These are phyloP conservation scores for Trichoderma brevicompactum DNA, from an alignment of 2,329 filamentous ascomycete genomes.

Conservation along the genomic window DNA sequence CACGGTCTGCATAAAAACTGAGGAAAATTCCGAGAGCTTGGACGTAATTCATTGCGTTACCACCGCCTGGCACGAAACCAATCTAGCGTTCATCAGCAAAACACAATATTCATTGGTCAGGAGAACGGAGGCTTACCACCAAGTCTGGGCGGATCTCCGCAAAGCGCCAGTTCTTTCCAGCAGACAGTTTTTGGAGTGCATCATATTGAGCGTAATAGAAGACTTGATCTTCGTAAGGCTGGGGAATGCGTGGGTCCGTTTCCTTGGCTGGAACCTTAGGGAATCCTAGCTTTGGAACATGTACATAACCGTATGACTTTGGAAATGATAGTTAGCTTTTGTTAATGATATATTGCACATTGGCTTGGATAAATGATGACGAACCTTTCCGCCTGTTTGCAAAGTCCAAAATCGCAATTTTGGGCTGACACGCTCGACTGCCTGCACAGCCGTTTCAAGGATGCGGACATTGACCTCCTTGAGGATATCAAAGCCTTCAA, in stretches of 20 bases:
- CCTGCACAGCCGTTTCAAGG: conserved; percentile 18
- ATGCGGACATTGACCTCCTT: conserved; percentile 21
- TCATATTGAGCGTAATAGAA: conserved; percentile 26
- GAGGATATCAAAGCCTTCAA: conserved; percentile 21
- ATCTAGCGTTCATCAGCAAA: conserved; percentile 8
- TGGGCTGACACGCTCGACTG: conserved; percentile 12
- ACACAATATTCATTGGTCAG: not conserved
- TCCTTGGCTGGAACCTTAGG: conserved; percentile 24
- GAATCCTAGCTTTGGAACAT: conserved; percentile 20
- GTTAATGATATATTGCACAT: not conserved
- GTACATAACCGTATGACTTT: conserved; percentile 20
- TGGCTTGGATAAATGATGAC: not conserved
- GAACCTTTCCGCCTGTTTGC: conserved; percentile 25
- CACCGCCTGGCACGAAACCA: conserved; percentile 21
- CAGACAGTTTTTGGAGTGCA: conserved; percentile 2
- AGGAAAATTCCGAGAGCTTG: conserved; percentile 24
- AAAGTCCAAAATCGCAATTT: conserved; percentile 19
- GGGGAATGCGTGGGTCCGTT: conserved; percentile 21
- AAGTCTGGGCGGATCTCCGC: conserved; percentile 26
- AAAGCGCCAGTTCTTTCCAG: conserved; percentile 23
- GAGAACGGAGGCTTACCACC: not conserved
- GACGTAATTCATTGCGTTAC: conserved; percentile 20
- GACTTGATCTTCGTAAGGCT: conserved; percentile 24
- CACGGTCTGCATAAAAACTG: conserved; percentile 23
- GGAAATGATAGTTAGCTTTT: not conserved